phyloP scores from a whole-genome alignment of 2,329 filamentous ascomycete species.

The Ophiostoma tasmaniense region DNA sequence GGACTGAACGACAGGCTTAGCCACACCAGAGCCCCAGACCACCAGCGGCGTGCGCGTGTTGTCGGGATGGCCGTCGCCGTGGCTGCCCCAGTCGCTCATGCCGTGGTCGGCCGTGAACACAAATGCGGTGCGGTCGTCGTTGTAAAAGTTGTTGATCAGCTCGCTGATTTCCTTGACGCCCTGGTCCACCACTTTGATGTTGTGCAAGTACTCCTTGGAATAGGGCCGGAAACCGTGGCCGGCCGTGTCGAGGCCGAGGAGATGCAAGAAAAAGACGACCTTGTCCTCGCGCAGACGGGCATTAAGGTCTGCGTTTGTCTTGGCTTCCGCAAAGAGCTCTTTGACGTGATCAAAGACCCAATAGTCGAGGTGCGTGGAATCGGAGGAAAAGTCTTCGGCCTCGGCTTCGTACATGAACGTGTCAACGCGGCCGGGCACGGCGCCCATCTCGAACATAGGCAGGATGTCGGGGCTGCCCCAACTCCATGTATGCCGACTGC shows the following conservation, averaged over 20 bases:
- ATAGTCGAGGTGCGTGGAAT: constrained; percentile 72
- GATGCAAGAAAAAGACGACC: constrained; percentile 87
- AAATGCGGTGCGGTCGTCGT: constrained; percentile 77
- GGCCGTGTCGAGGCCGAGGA: constrained; percentile 84
- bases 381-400: constrained; percentile 79
- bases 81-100: constrained; percentile 99
- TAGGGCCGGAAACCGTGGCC: constrained; percentile 84
- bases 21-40: constrained; percentile 86
- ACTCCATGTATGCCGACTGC: constrained; percentile 94
- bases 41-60: constrained; percentile 93
- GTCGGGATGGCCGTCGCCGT: constrained; percentile 94
- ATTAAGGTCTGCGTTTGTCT: constrained; percentile 66
- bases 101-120: constrained; percentile 97
- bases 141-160: constrained; percentile 78
- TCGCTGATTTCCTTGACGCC: constrained; percentile 78
- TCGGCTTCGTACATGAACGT: constrained; percentile 78
- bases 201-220: constrained; percentile 88
- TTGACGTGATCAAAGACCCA: constrained; percentile 97
- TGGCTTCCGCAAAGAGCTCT: constrained; percentile 72
- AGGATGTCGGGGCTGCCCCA: constrained; percentile 98
- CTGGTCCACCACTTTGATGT: constrained; percentile 87
- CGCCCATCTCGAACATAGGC: constrained; percentile 94
- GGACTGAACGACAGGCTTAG: constrained; percentile 54
- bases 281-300: constrained; percentile 70
- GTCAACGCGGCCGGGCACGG: constrained; percentile 76